A percentile compares a stretch with the other conserved stretches of the same genome.
These are phyloP conservation scores for Penicillium verhagenii DNA, from an alignment of 495 filamentous ascomycete genomes.

Conservation along the genomic window DNA sequence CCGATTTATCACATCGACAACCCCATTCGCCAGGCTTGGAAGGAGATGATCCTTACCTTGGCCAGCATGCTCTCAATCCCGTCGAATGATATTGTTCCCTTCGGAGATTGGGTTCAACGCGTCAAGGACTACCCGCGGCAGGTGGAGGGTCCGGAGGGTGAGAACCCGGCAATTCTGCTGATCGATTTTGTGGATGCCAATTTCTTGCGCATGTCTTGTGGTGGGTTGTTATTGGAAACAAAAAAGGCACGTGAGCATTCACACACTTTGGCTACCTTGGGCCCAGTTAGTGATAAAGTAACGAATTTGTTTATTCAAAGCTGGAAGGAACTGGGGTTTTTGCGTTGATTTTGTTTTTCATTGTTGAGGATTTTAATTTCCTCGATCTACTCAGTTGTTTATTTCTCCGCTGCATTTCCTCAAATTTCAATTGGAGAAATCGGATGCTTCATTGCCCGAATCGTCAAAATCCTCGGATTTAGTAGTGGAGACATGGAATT, in stretches of 20 bases:
- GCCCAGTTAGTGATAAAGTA: neutral
- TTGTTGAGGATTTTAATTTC: neutral
- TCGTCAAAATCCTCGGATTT: no score
- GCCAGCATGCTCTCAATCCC: slow-evolving; percentile 42
- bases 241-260: slow-evolving; percentile 43
- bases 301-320: neutral
- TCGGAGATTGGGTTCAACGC: slow-evolving; percentile 45
- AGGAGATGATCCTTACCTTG: slow-evolving; percentile 38
- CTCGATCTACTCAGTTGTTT: no score
- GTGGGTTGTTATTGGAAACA: slow-evolving; percentile 47
- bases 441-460: no score
- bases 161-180: slow-evolving; percentile 49
- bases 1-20: slow-evolving; percentile 59
- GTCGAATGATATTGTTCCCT: slow-evolving; percentile 33
- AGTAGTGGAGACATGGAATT: no score
- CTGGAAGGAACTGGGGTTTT: neutral
- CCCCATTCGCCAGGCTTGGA: slow-evolving; percentile 49
- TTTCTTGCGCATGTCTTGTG: slow-evolving; percentile 54
- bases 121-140: slow-evolving; percentile 33
- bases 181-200: slow-evolving; percentile 51
- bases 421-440: no score
- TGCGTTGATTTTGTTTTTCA: neutral
- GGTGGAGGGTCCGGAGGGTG: slow-evolving; percentile 1
- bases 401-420: no score
- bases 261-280: neutral